Evolutionary conservation across 2,329 filamentous ascomycete species (phyloP), one percentile per base, ranked within the genome.

Genomic region (Hymenoscyphus fraxineus): DNA sequence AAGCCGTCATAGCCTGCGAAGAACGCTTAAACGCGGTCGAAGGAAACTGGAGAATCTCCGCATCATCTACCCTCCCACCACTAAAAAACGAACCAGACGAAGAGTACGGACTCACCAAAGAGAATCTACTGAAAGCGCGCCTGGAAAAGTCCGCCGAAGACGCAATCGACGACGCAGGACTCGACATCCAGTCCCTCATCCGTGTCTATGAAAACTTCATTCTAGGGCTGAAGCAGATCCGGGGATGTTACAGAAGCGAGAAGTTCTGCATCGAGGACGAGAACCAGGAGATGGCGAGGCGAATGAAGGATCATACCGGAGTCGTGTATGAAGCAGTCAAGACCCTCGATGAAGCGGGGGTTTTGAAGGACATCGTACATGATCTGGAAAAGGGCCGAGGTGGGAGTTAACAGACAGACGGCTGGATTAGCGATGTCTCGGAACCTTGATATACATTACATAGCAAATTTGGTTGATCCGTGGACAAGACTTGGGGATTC

Each of bases 271-370:
- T 81, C 47, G 77, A 77, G 1, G 80, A 81, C 13, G 83, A 86
- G 64, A 79, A 83, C 27, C 76, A 80, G 57, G 81, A 82, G 58
- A 84, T 86, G 3, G 77, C 78, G 27, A 81, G 82, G 35, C 79
- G 87, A 2, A 83, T 84, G 71, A 83, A 12, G 19, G 90, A 96
- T 72, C 91, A 90, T 72, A 87, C 85, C 0, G 85, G 86, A 0
- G 85, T 87, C 0, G 81, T 94, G 27, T 86, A 90, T 70, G 80
- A 77, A 44, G 94, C 91, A 87, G 76, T 93, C 56, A 82, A 83
- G 68, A 85, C 84, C 66, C 80, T 96, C 64, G 89, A 89, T 0
- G 85, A 87, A 65, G 88, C 88, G 70, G 86, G 85, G 0, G 77
- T 85, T 1, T 75, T 95, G 63, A 78, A 80, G 68, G 77, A 80